Conservation (phyloP, 257 asterid species). For the Cordia subcordata region DNA sequence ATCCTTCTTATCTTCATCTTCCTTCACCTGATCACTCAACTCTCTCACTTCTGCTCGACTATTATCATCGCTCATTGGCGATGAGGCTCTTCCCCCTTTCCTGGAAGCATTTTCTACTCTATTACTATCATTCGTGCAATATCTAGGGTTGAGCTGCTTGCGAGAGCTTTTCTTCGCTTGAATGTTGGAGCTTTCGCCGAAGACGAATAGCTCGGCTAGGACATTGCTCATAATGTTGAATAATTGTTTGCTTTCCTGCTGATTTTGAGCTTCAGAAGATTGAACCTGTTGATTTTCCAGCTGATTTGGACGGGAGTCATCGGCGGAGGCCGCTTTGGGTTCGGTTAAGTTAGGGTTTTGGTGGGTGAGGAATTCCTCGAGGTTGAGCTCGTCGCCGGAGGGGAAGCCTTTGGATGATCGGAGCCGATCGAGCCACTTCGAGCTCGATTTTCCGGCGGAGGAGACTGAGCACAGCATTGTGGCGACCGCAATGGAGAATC, state of each 20-base stretch:
- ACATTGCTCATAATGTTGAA: slow-evolving; percentile 40
- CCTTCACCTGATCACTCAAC: slow-evolving; percentile 7
- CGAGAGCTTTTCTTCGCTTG: slow-evolving; percentile 41
- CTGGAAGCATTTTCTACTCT: slow-evolving; percentile 25
- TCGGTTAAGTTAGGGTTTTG: slow-evolving; percentile 22
- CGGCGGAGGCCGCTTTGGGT: not conserved
- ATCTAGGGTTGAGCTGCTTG: slow-evolving; percentile 71
- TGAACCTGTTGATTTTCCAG: slow-evolving; percentile 5
- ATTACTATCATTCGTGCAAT: slow-evolving; percentile 21
- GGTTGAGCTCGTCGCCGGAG: slow-evolving; percentile 34
- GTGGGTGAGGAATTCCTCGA: slow-evolving; percentile 45
- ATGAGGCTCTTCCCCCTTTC: slow-evolving; percentile 9
- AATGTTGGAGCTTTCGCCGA: slow-evolving; percentile 38
- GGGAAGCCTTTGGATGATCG: slow-evolving; percentile 76
- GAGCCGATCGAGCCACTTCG: slow-evolving; percentile 77
- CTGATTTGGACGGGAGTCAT: slow-evolving; percentile 14
- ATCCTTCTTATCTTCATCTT: slow-evolving; percentile 19
- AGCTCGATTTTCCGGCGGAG: slow-evolving; percentile 47
- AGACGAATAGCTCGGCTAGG: slow-evolving; percentile 71
- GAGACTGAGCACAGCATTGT: slow-evolving; percentile 48
- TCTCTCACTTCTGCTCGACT: slow-evolving; percentile 40
- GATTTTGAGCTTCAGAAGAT: slow-evolving; percentile 8
- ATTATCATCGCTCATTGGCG: slow-evolving; percentile 25
- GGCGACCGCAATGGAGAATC: not conserved
- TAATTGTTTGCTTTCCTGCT: slow-evolving; percentile 22